These are phyloP conservation scores for Saturnispora galanensis DNA, from an alignment of 805 yeast genomes.

Conservation along the genomic window DNA sequence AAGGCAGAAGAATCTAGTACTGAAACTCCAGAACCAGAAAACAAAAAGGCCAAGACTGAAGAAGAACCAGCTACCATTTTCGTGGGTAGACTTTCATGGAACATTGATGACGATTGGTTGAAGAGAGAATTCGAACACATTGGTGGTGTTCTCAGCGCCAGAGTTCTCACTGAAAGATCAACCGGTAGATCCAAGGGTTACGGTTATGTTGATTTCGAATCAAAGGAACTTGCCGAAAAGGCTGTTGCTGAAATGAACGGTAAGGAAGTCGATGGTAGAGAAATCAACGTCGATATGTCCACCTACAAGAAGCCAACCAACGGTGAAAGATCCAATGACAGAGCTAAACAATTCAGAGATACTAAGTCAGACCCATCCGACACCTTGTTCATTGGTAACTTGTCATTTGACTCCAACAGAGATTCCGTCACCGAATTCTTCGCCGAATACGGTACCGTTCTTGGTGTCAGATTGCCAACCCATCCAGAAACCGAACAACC, in stretches of 20 bases:
- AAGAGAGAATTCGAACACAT: slow-evolving; percentile 69
- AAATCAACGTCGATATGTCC: slow-evolving; percentile 87
- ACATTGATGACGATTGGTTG: slow-evolving; percentile 92
- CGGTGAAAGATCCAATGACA: slow-evolving; percentile 47
- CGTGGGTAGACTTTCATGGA: slow-evolving; percentile 97
- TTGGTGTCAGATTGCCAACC: slow-evolving; percentile 92
- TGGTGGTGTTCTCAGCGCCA: slow-evolving; percentile 80
- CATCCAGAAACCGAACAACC: slow-evolving; percentile 98
- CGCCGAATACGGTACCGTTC: slow-evolving; percentile 68
- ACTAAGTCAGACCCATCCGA: slow-evolving; percentile 87
- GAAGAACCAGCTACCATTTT: slow-evolving; percentile 80
- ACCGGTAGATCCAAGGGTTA: slow-evolving; percentile 91
- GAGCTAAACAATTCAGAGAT: slow-evolving; percentile 89
- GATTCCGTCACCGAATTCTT: slow-evolving; percentile 68
- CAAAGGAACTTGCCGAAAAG: slow-evolving; percentile 68
- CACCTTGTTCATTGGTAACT: slow-evolving; percentile 92
- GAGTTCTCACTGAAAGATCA: slow-evolving; percentile 84
- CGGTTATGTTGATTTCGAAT: slow-evolving; percentile 92
- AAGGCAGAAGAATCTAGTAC: slow-evolving; percentile 28
- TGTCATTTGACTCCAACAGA: slow-evolving; percentile 82
- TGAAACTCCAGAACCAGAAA: slow-evolving; percentile 28
- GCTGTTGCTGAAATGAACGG: slow-evolving; percentile 84
- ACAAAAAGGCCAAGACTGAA: slow-evolving; percentile 40
- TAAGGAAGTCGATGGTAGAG: slow-evolving; percentile 93
- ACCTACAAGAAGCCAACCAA: slow-evolving; percentile 55